These are phyloP conservation scores for Coffea humblotiana DNA, from an alignment of 305 asterid genomes.

Conservation along the genomic window DNA sequence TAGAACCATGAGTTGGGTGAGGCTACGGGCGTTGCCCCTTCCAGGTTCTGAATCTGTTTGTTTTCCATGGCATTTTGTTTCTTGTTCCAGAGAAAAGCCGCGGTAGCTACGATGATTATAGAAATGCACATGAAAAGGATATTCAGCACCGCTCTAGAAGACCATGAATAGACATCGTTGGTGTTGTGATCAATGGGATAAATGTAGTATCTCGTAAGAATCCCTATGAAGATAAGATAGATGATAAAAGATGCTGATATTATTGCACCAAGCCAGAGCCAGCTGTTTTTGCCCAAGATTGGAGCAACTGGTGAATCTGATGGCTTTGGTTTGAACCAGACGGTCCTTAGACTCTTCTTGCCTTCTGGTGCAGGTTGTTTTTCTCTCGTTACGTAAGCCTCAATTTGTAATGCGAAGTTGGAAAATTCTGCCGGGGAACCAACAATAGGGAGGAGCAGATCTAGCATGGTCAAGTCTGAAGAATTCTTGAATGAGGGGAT, in stretches of 20 bases:
- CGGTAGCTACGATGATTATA: conserved; percentile 33
- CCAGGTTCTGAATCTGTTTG: conserved; percentile 36
- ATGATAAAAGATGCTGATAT: conserved; percentile 47
- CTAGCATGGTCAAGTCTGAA: conserved; percentile 47
- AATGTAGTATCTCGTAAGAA: conserved; percentile 41
- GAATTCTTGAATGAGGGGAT: conserved; percentile 39
- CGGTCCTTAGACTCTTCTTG: conserved; percentile 24
- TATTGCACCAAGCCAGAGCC: conserved; percentile 69
- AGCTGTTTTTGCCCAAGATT: conserved; percentile 41
- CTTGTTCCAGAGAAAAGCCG: conserved; percentile 49
- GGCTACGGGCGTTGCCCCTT: conserved; percentile 31
- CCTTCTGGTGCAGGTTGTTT: conserved; percentile 20
- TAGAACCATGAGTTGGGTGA: conserved; percentile 36
- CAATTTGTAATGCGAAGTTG: conserved; percentile 36
- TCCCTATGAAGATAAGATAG: conserved; percentile 47
- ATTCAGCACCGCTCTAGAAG: conserved; percentile 31
- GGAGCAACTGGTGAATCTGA: conserved; percentile 39
- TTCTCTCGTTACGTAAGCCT: conserved; percentile 57
- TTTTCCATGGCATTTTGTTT: conserved; percentile 30
- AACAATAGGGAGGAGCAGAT: conserved; percentile 49
- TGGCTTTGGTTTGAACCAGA: conserved; percentile 44
- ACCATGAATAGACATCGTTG: conserved; percentile 25
- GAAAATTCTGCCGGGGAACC: conserved; percentile 33
- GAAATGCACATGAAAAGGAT: conserved; percentile 36
- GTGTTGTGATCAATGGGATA: conserved; percentile 43